Conservation (phyloP, 1,284 basidiomycete species). For the Ceraceosorus bombacis region DNA sequence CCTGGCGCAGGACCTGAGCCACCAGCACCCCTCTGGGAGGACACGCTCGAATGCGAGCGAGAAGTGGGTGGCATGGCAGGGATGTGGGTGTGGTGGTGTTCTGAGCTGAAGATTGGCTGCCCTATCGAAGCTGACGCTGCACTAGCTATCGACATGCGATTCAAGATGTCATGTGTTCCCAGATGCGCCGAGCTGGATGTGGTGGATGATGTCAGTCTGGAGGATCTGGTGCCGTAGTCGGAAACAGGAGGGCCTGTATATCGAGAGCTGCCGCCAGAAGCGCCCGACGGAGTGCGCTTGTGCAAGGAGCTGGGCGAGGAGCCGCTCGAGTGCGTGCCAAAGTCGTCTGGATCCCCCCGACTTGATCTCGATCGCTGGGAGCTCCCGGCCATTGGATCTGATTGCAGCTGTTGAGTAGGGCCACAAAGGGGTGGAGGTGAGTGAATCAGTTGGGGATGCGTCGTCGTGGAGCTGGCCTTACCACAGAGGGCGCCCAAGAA, state of each 20-base stretch:
- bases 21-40: background rate
- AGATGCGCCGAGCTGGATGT: no score
- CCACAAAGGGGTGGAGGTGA: no score
- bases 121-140: background rate
- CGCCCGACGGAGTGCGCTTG: background rate
- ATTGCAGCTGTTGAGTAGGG: no score
- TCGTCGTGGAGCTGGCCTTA: no score
- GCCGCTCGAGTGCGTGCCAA: background rate
- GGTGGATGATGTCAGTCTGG: slow-evolving; percentile 6
- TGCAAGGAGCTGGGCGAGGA: background rate
- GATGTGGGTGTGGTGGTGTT: slow-evolving; percentile 11
- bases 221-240: slow-evolving; percentile 1
- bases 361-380: no score
- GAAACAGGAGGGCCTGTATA: background rate
- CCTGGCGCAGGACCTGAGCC: background rate
- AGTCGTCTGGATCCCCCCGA: background rate
- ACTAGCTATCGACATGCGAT: slow-evolving; percentile 13
- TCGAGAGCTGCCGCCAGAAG: background rate
- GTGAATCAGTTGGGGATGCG: no score
- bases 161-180: slow-evolving; percentile 9
- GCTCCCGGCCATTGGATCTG: no score
- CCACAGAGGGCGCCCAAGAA: no score
- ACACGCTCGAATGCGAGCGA: background rate
- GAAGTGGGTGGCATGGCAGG: slow-evolving; percentile 3
- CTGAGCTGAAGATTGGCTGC: slow-evolving; percentile 3